Conservation (phyloP, 1,284 basidiomycete species). For the Megacollybia platyphylla region DNA sequence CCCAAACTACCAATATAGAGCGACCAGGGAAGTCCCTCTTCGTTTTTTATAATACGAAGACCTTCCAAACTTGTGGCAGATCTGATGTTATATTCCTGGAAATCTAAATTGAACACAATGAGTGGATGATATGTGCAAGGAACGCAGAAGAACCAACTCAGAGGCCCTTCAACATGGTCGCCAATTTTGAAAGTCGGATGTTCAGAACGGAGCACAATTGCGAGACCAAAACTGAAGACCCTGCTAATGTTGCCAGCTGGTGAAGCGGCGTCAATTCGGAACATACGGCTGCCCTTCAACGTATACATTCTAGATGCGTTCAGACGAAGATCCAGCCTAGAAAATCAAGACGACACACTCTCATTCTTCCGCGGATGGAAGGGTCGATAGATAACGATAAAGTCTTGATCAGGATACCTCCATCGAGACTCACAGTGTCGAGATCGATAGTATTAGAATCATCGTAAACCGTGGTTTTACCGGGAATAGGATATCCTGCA, state of each 20-base stretch:
- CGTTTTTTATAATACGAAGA: not conserved
- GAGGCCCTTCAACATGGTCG: not conserved
- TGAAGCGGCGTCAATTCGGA: not conserved
- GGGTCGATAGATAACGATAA: constrained; percentile 36
- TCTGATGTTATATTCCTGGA: not conserved
- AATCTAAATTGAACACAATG: not conserved
- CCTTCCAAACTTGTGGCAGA: not conserved
- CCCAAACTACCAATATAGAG: constrained; percentile 17
- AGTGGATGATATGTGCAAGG: no score
- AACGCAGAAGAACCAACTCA: not conserved
- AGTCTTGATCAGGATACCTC: constrained; percentile 37
- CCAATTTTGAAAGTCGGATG: not conserved
- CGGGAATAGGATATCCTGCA: constrained; percentile 32
- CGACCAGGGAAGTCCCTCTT: constrained; percentile 3
- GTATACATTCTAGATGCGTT: not conserved
- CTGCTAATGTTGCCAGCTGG: not conserved
- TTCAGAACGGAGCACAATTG: not conserved
- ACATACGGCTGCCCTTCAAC: not conserved
- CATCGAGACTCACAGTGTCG: constrained; percentile 31
- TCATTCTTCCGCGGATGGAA: constrained; percentile 32
- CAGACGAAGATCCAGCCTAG: constrained; percentile 12
- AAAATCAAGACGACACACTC: constrained; percentile 11
- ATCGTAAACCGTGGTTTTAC: constrained; percentile 35
- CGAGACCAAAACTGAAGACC: not conserved
- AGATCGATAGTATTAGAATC: constrained; percentile 33